Evolutionary conservation across 2,329 filamentous ascomycete species (phyloP), one percentile per base, ranked within the genome.

Genomic region (Aspergillus ochraceoroseus): DNA sequence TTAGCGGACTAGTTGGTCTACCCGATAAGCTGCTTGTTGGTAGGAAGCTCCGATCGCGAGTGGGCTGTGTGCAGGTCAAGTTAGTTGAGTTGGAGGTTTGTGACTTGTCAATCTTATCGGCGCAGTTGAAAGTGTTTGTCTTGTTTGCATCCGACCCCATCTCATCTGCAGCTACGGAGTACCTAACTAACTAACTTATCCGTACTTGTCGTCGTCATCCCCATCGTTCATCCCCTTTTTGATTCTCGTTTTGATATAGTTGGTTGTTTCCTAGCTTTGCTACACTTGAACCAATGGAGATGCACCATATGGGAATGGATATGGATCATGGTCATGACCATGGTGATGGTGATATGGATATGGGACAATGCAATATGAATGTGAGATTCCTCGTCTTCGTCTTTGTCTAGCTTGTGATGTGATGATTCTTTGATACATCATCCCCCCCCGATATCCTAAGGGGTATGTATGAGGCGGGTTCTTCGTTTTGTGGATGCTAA

Each of bases 341-440:
- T 46, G 47, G 29, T 20, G 76, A 77, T 56, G 71, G 70, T 19
- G 68, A 70, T 53, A 75, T 75, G 72, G 74, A 73, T 61, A 80
- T 79, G 74, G 72, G 72, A 2, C 31, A 81, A 73, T 95, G 89
- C 76, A 89, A 74, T 67, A 95, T 95, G 87, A 95, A 89, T 67
- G 89, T 90, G 70, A 58, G 82, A 38, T 26, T 14, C 7, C n/a
- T n/a, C n/a, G n/a, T n/a, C 12, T 12, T 30, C 15, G n/a, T 17
- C 19, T 11, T 31, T 23, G 14, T 11, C 7, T 20, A 30, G 2
- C 26, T n/a, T 13, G 34, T 19, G 25, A 13, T n/a, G n/a, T n/a
- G n/a, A n/a, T n/a, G n/a, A n/a, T n/a, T n/a, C n/a, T n/a, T n/a
- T n/a, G n/a, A n/a, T n/a, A n/a, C n/a, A n/a, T n/a, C n/a, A n/a